Evolutionary conservation across 106 monocot genomes (phyloP), one percentile per base, ranked within the genome.

Genomic region (Phalaenopsis equestris): DNA sequence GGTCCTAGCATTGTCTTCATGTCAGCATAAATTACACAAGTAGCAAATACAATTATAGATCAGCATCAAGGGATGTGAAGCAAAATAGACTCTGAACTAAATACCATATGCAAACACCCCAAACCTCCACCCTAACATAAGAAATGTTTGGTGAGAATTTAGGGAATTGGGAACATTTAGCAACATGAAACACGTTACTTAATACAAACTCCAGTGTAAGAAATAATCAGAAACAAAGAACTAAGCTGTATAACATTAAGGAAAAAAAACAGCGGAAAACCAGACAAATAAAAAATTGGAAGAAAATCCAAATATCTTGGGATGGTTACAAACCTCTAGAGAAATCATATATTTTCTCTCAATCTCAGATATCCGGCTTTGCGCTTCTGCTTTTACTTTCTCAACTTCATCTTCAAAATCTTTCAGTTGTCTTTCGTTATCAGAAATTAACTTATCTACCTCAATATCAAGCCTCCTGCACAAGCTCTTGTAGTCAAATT

Each of bases 401-500:
- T 86, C 86, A 81, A 92, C 83, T 55, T 98, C 92, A 89, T 94
- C 92, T 42, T 94, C 94, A 88, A 87, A 98, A 75, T 80, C 73
- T 83, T 98, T 98, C 42, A 79, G 83, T 65, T 92, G 94, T 56
- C 99, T 91, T 88, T 99, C 99, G 88, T 95, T 99, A 80, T 95
- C 99, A 72, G 99, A 89, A 76, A 95, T 86, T 75, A 92, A 78
- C 83, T 88, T 92, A 81, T 99, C 99, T 79, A 99, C 78, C 73
- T 99, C 94, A 75, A 91, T 88, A 82, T 95, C 93, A 85, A 99
- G 99, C 80, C 92, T 95, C 79, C 99, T 85, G 76, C 91, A 95
- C 75, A 95, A 83, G 81, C 94, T 99, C 85, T 99, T 99, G 82
- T 99, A 99, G 86, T 99, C 99, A 86, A 99, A 99, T 83, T 99